Evolutionary conservation across 306 rosid species (phyloP).

Genomic region (Vicia faba): DNA sequence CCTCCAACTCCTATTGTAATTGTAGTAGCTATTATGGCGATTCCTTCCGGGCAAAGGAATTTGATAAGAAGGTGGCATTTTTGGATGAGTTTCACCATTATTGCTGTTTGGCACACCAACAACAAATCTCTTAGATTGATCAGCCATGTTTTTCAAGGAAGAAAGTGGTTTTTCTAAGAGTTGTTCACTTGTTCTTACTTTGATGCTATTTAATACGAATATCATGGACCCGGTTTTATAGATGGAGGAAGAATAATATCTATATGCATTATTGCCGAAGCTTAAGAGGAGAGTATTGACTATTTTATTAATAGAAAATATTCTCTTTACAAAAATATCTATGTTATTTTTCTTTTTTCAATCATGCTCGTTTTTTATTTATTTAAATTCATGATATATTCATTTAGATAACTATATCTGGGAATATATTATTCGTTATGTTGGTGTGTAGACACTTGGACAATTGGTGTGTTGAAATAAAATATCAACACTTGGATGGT

Average conservation of each 20-base stretch:
- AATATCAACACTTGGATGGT: neutral
- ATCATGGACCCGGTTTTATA: slow-evolving; percentile 32
- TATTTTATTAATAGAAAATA: neutral
- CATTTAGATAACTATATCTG: slow-evolving; percentile 8
- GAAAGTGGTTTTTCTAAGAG: neutral
- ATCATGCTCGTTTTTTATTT: neutral
- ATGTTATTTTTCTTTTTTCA: neutral
- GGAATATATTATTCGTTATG: slow-evolving; percentile 1
- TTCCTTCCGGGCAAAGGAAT: slow-evolving; percentile 45
- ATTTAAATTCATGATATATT: neutral
- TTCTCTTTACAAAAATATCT: slow-evolving; percentile 2
- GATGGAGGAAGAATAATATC: slow-evolving; percentile 9
- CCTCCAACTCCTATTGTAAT: slow-evolving; percentile 20
- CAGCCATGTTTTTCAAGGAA: neutral
- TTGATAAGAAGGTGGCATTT: slow-evolving; percentile 28
- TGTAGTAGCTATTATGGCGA: slow-evolving; percentile 16
- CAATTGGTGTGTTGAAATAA: neutral
- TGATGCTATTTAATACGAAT: slow-evolving; percentile 3
- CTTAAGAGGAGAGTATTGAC: slow-evolving; percentile 30
- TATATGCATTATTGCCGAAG: neutral
- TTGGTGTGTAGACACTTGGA: neutral
- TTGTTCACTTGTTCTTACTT: slow-evolving; percentile 29
- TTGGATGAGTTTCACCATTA: slow-evolving; percentile 28
- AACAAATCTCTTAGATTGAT: neutral
- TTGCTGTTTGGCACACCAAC: slow-evolving; percentile 12